phyloP scores from a whole-genome alignment of 1,139 yeast species.

The Pneumocystis carinii region DNA sequence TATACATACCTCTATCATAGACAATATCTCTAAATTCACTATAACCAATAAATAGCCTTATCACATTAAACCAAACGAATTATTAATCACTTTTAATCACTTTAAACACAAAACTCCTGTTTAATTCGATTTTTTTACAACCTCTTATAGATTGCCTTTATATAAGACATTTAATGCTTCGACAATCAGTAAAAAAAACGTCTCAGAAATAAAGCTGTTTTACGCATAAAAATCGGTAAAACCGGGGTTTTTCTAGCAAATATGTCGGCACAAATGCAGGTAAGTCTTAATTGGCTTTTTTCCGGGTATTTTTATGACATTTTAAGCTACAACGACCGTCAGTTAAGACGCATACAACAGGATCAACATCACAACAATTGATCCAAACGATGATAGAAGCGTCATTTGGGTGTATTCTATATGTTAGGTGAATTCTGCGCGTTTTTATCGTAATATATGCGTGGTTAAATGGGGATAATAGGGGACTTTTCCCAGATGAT shows the following conservation, averaged over 20 bases:
- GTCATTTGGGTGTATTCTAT: constrained; percentile 16
- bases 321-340: background rate
- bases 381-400: constrained; percentile 14
- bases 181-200: no score
- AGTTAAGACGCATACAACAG: background rate
- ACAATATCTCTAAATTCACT: no score
- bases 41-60: no score
- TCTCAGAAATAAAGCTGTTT: background rate
- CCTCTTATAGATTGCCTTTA: no score
- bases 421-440: constrained; percentile 12
- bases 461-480: background rate
- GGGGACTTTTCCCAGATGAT: constrained; percentile 14
- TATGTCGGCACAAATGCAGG: background rate
- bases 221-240: background rate
- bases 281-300: background rate
- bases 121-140: no score
- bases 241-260: background rate
- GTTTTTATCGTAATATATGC: background rate
- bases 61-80: no score
- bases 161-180: no score
- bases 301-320: background rate
- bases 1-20: no score
- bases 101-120: no score
- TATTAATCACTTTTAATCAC: no score
- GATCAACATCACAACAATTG: constrained; percentile 12